phyloP scores from a whole-genome alignment of 2,329 filamentous ascomycete species.

The Stachybotrys chlorohalonatus region DNA sequence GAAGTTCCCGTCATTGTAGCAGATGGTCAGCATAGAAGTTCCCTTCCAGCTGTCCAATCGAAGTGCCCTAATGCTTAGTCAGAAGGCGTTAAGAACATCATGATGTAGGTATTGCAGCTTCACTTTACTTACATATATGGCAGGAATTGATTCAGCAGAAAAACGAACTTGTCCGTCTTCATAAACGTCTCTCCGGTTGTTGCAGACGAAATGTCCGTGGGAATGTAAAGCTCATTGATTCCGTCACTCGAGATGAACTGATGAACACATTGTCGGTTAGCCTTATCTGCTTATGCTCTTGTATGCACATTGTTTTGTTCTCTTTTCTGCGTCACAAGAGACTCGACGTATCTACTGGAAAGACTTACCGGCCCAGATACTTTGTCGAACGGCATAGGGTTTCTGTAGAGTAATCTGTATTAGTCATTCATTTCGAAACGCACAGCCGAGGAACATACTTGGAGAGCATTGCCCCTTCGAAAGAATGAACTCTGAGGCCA shows the following conservation, averaged over 20 bases:
- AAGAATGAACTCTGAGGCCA: background rate
- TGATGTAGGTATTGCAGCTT: background rate
- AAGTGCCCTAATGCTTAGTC: slow-evolving; percentile 1
- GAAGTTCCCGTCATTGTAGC: slow-evolving; percentile 4
- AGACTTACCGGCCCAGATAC: slow-evolving; percentile 1
- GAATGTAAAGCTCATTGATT: slow-evolving; percentile 1
- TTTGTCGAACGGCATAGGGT: slow-evolving; percentile 2
- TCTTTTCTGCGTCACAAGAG: background rate
- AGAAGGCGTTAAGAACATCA: background rate
- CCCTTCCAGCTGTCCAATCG: slow-evolving; percentile 4
- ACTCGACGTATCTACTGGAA: no score
- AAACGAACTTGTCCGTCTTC: background rate
- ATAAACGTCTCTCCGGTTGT: background rate
- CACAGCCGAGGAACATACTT: background rate
- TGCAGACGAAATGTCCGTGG: background rate
- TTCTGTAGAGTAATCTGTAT: background rate
- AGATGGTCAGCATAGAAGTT: slow-evolving; percentile 2
- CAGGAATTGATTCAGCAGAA: slow-evolving; percentile 1
- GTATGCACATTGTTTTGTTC: background rate
- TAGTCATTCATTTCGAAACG: background rate
- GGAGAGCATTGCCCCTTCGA: background rate
- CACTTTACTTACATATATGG: background rate
- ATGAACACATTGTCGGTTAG: background rate
- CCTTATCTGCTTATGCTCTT: background rate
- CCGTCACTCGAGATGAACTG: slow-evolving; percentile 1